Base-by-base conservation (phyloP, 495 filamentous ascomycete genomes). In the Podospora appendiculata region DNA sequence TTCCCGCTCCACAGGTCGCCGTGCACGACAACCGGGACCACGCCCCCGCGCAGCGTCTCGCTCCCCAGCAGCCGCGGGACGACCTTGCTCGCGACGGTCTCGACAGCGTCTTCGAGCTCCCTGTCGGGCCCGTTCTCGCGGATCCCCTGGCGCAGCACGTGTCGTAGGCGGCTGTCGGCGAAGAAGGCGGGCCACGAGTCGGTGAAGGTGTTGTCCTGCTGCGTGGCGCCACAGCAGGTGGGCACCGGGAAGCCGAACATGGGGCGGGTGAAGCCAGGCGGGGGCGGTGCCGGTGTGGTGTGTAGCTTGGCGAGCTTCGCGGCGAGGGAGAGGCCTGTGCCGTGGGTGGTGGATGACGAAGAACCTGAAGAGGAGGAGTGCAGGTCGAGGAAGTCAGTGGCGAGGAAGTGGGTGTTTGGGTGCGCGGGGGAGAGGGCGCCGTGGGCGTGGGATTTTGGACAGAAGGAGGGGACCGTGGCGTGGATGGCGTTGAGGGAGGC, bases 1-100 rank as follows among this genome's bases (percentile, higher is more conserved):
- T 97, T 97, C 2, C 91, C 91, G 60, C 80, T 85, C 91, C 91
- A 97, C 39, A 96, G 59, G 73, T 96, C 92, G 13, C 91, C 90
- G 66, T 96, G 91, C 19, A 95, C 79, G 14, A 94, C 76, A 6
- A 92, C 90, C 0, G 91, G 90, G 7, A 58, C 58, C 18, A 80
- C 71, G 45, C 73, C 78, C 45, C 74, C 79, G 41, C 80, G 81
- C 39, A 94, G 58, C 68, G 86, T 81, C 0, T 63, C 75, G 45
- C 86, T 82, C 3, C 81, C 79, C 32, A 97, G 68, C 18, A 97
- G 63, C 12, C 83, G 59, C 3, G 89, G 89, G 6, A 94, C 87
- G 4, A 93, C 86, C 13, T 58, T 58, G 0, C 54, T 43, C 0
- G 79, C 81, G 0, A 81, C 88, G 58, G 65, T 70, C 62, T 88